Evolutionary conservation across 2,329 filamentous ascomycete species (phyloP).

Genomic region (Hypoxylon sp.): DNA sequence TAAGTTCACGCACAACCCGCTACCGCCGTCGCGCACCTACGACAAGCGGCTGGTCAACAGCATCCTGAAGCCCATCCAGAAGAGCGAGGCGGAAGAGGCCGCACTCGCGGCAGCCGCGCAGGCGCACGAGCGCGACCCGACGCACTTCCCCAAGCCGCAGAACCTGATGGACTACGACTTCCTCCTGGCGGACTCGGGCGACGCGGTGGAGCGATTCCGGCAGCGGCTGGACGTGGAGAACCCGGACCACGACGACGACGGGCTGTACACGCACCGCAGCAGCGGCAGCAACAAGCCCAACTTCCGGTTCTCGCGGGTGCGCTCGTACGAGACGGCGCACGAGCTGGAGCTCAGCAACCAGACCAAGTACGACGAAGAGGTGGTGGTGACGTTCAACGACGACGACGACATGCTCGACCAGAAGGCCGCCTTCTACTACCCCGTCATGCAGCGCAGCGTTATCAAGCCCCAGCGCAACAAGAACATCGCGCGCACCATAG

Average conservation of each 20-base stretch:
- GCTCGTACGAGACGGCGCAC: conserved; percentile 73
- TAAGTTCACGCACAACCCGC: conserved; percentile 75
- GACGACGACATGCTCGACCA: conserved; percentile 61
- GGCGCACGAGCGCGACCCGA: conserved; percentile 68
- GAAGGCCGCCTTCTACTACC: conserved; percentile 75
- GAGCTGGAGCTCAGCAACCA: conserved; percentile 67
- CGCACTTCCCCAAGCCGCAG: conserved; percentile 65
- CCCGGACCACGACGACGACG: conserved; percentile 64
- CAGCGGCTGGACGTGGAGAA: conserved; percentile 70
- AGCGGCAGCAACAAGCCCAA: conserved; percentile 57
- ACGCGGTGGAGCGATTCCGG: conserved; percentile 67
- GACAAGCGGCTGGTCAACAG: conserved; percentile 71
- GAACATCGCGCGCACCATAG: conserved; percentile 68
- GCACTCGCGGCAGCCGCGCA: conserved; percentile 63
- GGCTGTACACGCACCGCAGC: conserved; percentile 62
- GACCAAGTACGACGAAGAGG: conserved; percentile 73
- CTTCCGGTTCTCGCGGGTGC: conserved; percentile 71
- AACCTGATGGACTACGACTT: conserved; percentile 75
- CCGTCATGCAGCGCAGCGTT: conserved; percentile 72
- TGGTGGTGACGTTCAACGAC: conserved; percentile 69
- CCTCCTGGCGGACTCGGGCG: conserved; percentile 66
- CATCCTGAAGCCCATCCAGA: conserved; percentile 70
- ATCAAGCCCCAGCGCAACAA: conserved; percentile 73
- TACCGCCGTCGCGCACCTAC: conserved; percentile 64
- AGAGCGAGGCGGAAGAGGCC: conserved; percentile 65